Base-by-base conservation (phyloP, 2,329 filamentous ascomycete genomes). In the Ambrosiella beaveri region DNA sequence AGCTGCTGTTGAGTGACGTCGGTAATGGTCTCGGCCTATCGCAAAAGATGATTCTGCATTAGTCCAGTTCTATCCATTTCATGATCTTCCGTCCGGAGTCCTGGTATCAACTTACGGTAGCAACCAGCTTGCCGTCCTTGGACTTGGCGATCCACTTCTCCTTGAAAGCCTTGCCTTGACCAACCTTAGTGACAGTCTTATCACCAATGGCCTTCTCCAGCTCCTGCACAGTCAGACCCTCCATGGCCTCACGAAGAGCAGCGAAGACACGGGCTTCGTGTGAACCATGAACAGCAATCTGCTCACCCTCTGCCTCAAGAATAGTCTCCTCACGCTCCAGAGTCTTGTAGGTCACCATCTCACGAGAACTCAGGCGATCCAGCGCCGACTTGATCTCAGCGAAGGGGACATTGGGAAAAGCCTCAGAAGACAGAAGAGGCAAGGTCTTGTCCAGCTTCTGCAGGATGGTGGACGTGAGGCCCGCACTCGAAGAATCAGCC, bases 141-240 rank as follows among this genome's bases (percentile, higher is more conserved):
- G 76, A 78, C 71, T 81, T 84, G 11, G 71, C 68, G 62, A 85
- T 84, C 82, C 82, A 86, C 68, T 83, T 84, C 70, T 82, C 79
- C 68, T 80, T 94, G 75, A 97, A 95, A 39, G 91, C 91, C 73
- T 93, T 95, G 65, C 89, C 89, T 69, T 93, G 86, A n/a, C 93
- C 93, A 61, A 96, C 75, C 73, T 88, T 91, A 54, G 84, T 77
- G 50, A 80, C 84, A 53, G 74, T 82, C 69, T 87, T 86, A 69
- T 86, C 81, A 58, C 86, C 85, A 63, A 91, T 82, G 57, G 74
- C 74, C 67, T 74, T 74, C 71, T 84, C 79, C 59, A 90, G 74
- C 63, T 91, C 86, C 63, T 78, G 74, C 61, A 97, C 85, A 63
- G 86, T 85, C 69, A 96, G 75, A 19, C 89, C 90, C 66, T 91